A percentile compares a stretch with the other conserved stretches of the same genome.
These are phyloP conservation scores for Metschnikowia sp. DNA, from an alignment of 805 yeast species.

Conservation along the genomic window DNA sequence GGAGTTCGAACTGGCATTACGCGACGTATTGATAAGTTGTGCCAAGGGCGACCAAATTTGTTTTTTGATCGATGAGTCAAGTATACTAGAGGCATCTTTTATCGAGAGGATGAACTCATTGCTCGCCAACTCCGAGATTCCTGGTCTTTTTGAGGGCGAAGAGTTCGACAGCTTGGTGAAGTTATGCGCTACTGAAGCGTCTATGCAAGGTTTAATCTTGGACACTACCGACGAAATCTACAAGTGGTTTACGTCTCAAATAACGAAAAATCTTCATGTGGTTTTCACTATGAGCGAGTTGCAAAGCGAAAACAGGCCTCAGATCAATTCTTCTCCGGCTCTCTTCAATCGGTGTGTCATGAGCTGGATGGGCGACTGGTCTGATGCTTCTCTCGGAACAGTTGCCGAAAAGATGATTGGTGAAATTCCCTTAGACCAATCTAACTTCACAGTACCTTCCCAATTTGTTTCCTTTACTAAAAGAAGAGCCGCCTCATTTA, in stretches of 20 bases:
- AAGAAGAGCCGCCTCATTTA: constrained; percentile 21
- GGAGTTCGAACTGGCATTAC: constrained; percentile 67
- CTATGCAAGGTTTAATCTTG: constrained; percentile 56
- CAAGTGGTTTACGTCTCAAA: constrained; percentile 67
- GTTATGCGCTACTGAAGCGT: constrained; percentile 54
- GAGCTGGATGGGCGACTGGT: constrained; percentile 89
- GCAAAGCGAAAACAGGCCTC: constrained; percentile 30
- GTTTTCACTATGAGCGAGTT: constrained; percentile 67
- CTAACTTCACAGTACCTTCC: constrained; percentile 37
- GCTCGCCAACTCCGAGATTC: constrained; percentile 90
- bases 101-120: constrained; percentile 89
- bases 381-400: constrained; percentile 43
- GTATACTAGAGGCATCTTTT: constrained; percentile 71
- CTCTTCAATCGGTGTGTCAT: constrained; percentile 84
- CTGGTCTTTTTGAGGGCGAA: constrained; percentile 82
- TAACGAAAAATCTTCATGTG: constrained; percentile 74
- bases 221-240: constrained; percentile 70
- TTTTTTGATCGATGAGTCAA: constrained; percentile 77
- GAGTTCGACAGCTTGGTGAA: constrained; percentile 53
- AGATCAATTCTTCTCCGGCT: constrained; percentile 77
- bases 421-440: constrained; percentile 51
- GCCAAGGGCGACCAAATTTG: constrained; percentile 60
- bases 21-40: constrained; percentile 46
- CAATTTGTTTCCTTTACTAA: constrained; percentile 13
- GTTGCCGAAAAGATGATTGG: constrained; percentile 45